Evolutionary conservation across 805 yeast species (phyloP).

Genomic region (Kazachstania taianensis): DNA sequence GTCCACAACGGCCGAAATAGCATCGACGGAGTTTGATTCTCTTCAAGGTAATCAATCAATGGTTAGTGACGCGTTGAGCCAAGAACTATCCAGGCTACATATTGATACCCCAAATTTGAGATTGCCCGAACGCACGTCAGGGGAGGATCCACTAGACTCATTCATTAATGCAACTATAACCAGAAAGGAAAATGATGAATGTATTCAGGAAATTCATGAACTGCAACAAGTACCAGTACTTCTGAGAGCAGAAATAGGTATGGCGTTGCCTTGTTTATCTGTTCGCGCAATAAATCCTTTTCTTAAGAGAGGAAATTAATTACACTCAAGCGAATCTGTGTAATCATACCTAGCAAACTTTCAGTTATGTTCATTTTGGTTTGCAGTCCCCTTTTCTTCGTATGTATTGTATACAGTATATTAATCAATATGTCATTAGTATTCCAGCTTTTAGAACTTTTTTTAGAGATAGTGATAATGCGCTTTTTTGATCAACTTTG

Average conservation of each 20-base stretch:
- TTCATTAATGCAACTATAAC: conserved; percentile 49
- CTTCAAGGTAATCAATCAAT: conserved; percentile 16
- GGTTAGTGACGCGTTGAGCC: conserved; percentile 35
- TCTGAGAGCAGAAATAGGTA: conserved; percentile 84
- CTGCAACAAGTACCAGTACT: conserved; percentile 73
- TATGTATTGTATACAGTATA: neutral
- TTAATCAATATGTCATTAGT: neutral
- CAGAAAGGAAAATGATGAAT: conserved; percentile 49
- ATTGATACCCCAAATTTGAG: conserved; percentile 38
- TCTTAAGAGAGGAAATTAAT: conserved; percentile 17
- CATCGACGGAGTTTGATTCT: conserved; percentile 34
- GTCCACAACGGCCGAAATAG: conserved; percentile 63
- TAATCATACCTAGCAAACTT: neutral
- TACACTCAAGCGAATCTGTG: neutral
- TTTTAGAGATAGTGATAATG: too few relatives aligned
- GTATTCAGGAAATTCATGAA: conserved; percentile 75
- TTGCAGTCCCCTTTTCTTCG: too few relatives aligned
- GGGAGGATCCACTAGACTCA: conserved; percentile 34
- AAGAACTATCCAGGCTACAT: conserved; percentile 41
- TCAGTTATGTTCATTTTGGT: too few relatives aligned
- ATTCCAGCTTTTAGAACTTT: too few relatives aligned
- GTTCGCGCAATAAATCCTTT: conserved; percentile 90
- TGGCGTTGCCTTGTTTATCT: conserved; percentile 91
- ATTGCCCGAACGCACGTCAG: conserved; percentile 20
- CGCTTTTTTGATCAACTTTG: too few relatives aligned